These are phyloP conservation scores for Trichoderma harzianum DNA, from an alignment of 2,329 filamentous ascomycete species.

Conservation along the genomic window DNA sequence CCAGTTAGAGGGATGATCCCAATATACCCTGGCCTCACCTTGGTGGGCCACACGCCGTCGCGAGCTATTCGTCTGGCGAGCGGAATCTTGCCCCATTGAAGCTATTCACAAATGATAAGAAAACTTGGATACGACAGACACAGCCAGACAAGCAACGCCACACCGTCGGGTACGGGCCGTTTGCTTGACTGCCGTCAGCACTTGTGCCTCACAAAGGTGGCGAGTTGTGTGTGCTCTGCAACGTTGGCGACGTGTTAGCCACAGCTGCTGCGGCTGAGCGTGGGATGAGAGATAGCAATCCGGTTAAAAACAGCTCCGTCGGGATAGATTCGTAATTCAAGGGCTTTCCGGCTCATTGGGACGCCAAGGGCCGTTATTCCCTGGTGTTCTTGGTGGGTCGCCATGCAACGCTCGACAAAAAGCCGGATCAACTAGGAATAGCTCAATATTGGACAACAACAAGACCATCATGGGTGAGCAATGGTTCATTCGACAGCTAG, in stretches of 20 bases:
- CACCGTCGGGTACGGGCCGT: slow-evolving; percentile 6
- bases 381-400: background rate
- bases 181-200: background rate
- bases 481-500: background rate
- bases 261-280: background rate
- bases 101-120: background rate
- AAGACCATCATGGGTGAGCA: background rate
- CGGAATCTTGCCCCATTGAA: background rate
- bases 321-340: background rate
- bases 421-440: background rate
- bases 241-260: background rate
- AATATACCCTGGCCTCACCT: background rate
- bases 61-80: background rate
- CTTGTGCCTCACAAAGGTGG: background rate
- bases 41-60: background rate
- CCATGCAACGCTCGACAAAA: background rate
- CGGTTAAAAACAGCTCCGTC: background rate
- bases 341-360: background rate
- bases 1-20: background rate
- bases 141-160: background rate
- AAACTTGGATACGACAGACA: background rate
- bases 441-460: background rate
- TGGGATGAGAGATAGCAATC: background rate
- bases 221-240: background rate
- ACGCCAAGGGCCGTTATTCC: background rate